Percentiles rank a stretch among this genome's conserved stretches.
These are phyloP conservation scores for Fusarium sp. DNA, from an alignment of 2,329 filamentous ascomycete genomes.

Conservation along the genomic window DNA sequence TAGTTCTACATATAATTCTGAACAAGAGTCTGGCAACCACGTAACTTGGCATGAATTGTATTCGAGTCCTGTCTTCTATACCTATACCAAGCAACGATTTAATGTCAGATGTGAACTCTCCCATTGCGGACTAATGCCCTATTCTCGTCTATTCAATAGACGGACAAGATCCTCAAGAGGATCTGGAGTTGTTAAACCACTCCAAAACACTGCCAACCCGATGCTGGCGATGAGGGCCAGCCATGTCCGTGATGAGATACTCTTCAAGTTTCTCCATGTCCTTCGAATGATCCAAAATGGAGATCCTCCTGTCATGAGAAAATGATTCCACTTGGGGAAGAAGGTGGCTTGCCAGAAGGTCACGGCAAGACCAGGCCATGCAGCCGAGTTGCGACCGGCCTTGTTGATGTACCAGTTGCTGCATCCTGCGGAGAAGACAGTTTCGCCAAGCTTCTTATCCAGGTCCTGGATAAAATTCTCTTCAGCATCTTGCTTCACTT, in stretches of 20 bases:
- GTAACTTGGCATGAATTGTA: neutral
- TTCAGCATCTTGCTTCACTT: neutral
- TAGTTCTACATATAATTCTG: neutral
- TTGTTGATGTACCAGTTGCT: constrained; percentile 57
- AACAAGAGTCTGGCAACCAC: neutral
- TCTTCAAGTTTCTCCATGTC: neutral
- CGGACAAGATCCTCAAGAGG: neutral
- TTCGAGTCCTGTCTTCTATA: neutral
- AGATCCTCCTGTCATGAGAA: neutral
- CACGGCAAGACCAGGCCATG: constrained; percentile 11
- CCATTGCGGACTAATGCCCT: neutral
- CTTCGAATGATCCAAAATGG: neutral
- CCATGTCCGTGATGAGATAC: neutral
- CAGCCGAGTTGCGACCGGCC: constrained; percentile 48
- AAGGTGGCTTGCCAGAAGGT: neutral
- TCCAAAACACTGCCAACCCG: neutral
- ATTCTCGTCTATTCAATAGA: neutral
- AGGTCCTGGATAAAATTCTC: neutral
- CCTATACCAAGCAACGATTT: neutral
- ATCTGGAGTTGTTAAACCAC: neutral
- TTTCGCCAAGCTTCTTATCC: constrained; percentile 41
- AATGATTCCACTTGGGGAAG: neutral
- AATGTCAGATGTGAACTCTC: neutral
- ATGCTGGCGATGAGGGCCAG: neutral
- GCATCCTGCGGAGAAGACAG: constrained; percentile 53